Evolutionary conservation across 83 land plant species (phyloP).

Genomic region (Picea mariana): DNA sequence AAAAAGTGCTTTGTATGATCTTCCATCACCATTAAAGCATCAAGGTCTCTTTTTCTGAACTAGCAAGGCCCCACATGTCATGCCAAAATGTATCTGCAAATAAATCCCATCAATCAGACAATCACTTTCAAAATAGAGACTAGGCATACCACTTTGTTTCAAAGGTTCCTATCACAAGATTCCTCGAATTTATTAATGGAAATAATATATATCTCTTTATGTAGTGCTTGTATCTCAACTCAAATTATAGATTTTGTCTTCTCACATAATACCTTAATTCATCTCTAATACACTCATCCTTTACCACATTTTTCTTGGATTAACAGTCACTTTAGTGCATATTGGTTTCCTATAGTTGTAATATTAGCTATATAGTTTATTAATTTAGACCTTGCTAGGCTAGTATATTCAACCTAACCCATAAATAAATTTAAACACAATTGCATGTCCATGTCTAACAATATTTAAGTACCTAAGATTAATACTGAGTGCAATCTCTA

Average conservation of each 20-base stretch:
- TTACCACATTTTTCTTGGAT: background rate
- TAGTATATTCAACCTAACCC: background rate
- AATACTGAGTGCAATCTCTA: too few species aligned
- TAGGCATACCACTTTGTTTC: background rate
- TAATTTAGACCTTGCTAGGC: too few species aligned
- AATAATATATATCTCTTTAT: background rate
- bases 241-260: background rate
- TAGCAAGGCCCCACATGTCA: background rate
- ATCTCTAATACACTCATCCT: background rate
- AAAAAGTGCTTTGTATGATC: too few species aligned
- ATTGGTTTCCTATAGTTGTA: too few species aligned
- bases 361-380: too few species aligned
- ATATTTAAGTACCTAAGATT: too few species aligned
- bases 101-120: background rate
- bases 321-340: background rate
- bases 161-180: background rate
- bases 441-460: background rate
- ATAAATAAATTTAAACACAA: background rate
- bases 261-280: slow-evolving; percentile 7
- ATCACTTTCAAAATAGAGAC: background rate
- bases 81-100: background rate
- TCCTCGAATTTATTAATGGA: background rate
- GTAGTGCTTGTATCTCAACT: background rate
- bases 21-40: background rate
- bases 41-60: background rate